These are phyloP conservation scores for Chlorokybus atmophyticus DNA, from an alignment of 139 green algal genomes.

Conservation along the genomic window DNA sequence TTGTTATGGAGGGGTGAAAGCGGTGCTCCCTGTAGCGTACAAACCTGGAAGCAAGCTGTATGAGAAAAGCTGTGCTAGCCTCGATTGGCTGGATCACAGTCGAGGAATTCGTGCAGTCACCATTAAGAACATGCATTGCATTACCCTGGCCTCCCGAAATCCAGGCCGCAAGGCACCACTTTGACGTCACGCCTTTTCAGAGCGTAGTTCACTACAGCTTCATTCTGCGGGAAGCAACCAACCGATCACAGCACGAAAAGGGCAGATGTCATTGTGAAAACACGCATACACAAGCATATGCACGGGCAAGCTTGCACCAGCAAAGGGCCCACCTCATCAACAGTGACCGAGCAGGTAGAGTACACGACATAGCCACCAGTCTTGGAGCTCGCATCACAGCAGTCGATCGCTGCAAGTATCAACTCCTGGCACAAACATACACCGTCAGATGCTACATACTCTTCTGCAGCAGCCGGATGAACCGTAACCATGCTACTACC, in stretches of 20 bases:
- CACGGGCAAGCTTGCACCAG: no score
- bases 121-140: conserved; percentile 14
- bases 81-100: background rate
- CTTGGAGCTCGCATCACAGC: conserved; percentile 70
- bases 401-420: conserved; percentile 91
- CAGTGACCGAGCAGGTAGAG: conserved; percentile 93
- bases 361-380: conserved; percentile 80
- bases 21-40: conserved; percentile 70
- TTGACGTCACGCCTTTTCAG: conserved; percentile 93
- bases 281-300: no score
- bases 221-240: no score
- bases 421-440: conserved; percentile 66
- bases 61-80: no score
- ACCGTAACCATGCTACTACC: no score
- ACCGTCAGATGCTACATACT: background rate
- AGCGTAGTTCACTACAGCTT: conserved; percentile 92
- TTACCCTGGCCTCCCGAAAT: conserved; percentile 73
- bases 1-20: conserved; percentile 79
- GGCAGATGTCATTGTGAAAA: no score
- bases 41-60: conserved; percentile 43
- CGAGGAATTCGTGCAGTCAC: background rate
- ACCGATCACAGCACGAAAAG: no score
- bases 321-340: conserved; percentile 60
- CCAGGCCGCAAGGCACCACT: conserved; percentile 65
- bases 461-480: background rate